Evolutionary conservation across 2,329 filamentous ascomycete genomes (phyloP).

Genomic region (Diaporthe citrichinensis): DNA sequence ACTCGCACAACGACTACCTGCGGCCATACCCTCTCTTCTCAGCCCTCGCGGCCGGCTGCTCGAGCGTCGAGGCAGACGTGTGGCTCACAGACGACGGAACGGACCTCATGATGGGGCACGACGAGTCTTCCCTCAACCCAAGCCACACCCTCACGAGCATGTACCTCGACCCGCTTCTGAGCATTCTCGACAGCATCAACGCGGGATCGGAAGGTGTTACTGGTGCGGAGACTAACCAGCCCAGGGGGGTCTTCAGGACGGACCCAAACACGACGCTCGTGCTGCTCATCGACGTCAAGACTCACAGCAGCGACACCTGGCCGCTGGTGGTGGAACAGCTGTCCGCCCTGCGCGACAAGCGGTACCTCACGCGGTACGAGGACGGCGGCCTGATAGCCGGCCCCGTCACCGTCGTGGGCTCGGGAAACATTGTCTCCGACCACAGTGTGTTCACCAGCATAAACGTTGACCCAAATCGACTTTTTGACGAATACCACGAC

Average conservation of each 20-base stretch:
- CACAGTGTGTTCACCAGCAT: background rate
- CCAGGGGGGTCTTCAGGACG: constrained; percentile 68
- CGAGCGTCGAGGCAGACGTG: constrained; percentile 77
- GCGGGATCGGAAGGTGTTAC: background rate
- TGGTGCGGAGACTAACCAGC: constrained; percentile 40
- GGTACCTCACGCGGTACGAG: constrained; percentile 69
- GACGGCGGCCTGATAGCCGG: constrained; percentile 64
- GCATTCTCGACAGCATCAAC: constrained; percentile 69
- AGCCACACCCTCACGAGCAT: constrained; percentile 70
- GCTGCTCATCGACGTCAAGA: constrained; percentile 80
- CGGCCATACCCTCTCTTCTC: constrained; percentile 73
- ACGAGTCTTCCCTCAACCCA: constrained; percentile 63
- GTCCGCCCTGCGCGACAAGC: constrained; percentile 68
- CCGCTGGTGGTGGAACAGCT: constrained; percentile 68
- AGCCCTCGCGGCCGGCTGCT: constrained; percentile 71
- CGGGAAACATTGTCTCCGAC: constrained; percentile 61
- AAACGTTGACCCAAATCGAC: background rate
- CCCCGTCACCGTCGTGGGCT: constrained; percentile 77
- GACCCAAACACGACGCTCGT: constrained; percentile 67
- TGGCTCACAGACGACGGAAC: constrained; percentile 66
- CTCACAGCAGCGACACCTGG: constrained; percentile 65
- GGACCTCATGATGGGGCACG: constrained; percentile 76
- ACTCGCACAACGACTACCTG: constrained; percentile 82
- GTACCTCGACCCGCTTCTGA: constrained; percentile 75
- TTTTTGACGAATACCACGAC: constrained; percentile 53